These are phyloP conservation scores for Scedosporium aurantiacum DNA, from an alignment of 2,329 filamentous ascomycete species.

Conservation along the genomic window DNA sequence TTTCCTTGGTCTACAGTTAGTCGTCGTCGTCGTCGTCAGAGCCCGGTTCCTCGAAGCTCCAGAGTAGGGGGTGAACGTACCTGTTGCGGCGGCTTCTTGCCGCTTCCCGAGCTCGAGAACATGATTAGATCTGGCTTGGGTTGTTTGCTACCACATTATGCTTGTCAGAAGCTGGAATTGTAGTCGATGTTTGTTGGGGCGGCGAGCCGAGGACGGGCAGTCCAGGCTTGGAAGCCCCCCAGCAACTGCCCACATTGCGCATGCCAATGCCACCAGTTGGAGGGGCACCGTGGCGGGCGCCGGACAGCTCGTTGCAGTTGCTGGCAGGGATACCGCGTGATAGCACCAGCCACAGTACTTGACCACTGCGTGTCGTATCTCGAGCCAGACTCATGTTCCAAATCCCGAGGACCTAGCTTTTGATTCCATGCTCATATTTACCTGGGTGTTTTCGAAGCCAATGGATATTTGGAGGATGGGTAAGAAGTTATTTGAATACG, in stretches of 20 bases:
- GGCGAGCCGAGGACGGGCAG: background rate
- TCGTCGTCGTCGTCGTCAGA: background rate
- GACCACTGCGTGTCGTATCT: too few relatives aligned
- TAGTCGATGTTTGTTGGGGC: background rate
- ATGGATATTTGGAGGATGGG: too few relatives aligned
- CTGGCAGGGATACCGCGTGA: background rate
- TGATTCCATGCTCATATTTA: too few relatives aligned
- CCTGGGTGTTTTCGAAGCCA: too few relatives aligned
- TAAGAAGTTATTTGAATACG: too few relatives aligned
- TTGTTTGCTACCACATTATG: background rate
- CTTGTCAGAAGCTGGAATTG: background rate
- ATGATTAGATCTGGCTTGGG: constrained; percentile 26
- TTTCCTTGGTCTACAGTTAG: constrained; percentile 53
- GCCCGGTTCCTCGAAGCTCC: constrained; percentile 1
- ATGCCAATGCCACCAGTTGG: background rate
- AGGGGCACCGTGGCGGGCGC: background rate
- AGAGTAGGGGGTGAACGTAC: constrained; percentile 33
- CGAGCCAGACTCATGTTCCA: too few relatives aligned
- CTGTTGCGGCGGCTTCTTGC: constrained; percentile 63
- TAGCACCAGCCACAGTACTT: background rate
- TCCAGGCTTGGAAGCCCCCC: background rate
- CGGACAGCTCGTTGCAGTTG: background rate
- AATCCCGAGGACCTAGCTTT: too few relatives aligned
- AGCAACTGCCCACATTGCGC: background rate
- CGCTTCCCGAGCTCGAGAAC: constrained; percentile 54